phyloP scores from a whole-genome alignment of 805 yeast genomes.

The Cyberlindnera bimundalis region DNA sequence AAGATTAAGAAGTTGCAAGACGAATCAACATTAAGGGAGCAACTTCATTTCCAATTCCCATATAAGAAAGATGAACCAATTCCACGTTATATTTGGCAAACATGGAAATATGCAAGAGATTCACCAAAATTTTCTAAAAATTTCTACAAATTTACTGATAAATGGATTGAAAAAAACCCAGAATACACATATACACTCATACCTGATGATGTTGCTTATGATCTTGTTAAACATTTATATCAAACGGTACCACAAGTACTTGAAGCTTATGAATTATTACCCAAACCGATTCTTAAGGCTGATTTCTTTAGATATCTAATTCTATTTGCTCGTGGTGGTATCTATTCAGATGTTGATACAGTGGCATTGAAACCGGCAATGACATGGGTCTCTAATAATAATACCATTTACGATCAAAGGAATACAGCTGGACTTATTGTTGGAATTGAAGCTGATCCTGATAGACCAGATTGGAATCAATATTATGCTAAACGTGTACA shows the following conservation, averaged over 20 bases:
- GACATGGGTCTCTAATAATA: slow-evolving; percentile 64
- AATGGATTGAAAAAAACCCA: slow-evolving; percentile 65
- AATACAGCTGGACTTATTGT: slow-evolving; percentile 69
- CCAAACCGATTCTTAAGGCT: slow-evolving; percentile 79
- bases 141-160: slow-evolving; percentile 46
- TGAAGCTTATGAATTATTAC: slow-evolving; percentile 72
- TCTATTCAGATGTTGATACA: slow-evolving; percentile 91
- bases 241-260: slow-evolving; percentile 72
- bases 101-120: slow-evolving; percentile 74
- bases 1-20: slow-evolving; percentile 7
- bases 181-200: slow-evolving; percentile 69
- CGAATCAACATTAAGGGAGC: slow-evolving; percentile 41
- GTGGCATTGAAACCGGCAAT: slow-evolving; percentile 65
- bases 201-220: slow-evolving; percentile 63
- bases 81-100: slow-evolving; percentile 88
- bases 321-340: slow-evolving; percentile 87
- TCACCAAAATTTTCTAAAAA: slow-evolving; percentile 54
- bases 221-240: slow-evolving; percentile 54
- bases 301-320: slow-evolving; percentile 91
- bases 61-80: slow-evolving; percentile 62
- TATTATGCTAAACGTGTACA: slow-evolving; percentile 94
- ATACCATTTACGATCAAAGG: slow-evolving; percentile 15
- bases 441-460: slow-evolving; percentile 97
- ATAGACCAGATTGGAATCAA: slow-evolving; percentile 87
- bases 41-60: slow-evolving; percentile 69